Percentiles rank a stretch among this genome's conserved stretches.
Conservation (phyloP, 2,329 filamentous ascomycete genomes). For the Phyllosticta paracitricarpa region DNA sequence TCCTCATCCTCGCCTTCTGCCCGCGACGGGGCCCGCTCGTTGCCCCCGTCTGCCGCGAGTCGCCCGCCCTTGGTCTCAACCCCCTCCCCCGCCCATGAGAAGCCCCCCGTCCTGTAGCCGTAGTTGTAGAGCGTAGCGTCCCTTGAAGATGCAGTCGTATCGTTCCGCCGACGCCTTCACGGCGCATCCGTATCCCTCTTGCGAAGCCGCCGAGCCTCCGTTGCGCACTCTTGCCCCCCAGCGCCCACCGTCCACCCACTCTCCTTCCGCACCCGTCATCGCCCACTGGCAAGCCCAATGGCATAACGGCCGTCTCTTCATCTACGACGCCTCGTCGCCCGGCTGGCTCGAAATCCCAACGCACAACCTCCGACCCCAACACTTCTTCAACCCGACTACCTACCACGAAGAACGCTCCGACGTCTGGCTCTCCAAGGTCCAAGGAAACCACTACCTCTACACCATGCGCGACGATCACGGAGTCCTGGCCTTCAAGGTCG, state of each 20-base stretch:
- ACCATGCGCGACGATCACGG: slow-evolving; percentile 8
- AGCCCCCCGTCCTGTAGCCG: not conserved
- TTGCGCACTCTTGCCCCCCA: not conserved
- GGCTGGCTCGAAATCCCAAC: slow-evolving; percentile 3
- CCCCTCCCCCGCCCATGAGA: not conserved
- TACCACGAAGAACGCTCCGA: slow-evolving; percentile 4
- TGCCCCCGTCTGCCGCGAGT: not conserved
- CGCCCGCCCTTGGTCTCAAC: not conserved
- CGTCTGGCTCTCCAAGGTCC: slow-evolving; percentile 5
- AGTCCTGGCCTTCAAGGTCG: slow-evolving; percentile 10
- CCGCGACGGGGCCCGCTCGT: not conserved
- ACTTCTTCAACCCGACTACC: slow-evolving; percentile 8
- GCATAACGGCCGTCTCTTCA: slow-evolving; percentile 8
- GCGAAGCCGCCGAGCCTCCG: not conserved
- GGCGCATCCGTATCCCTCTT: not conserved
- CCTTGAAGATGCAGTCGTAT: not conserved
- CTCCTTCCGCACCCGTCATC: not conserved
- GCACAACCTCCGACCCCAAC: not conserved
- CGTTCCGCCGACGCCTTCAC: not conserved
- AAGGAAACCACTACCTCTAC: slow-evolving; percentile 6
- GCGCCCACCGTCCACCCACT: not conserved
- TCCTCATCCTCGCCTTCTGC: not conserved
- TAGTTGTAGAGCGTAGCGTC: not conserved
- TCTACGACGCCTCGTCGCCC: not conserved
- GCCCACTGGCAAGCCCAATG: slow-evolving; percentile 6